Evolutionary conservation across 2,329 filamentous ascomycete genomes (phyloP).

Genomic region (Didymella arachidicola): DNA sequence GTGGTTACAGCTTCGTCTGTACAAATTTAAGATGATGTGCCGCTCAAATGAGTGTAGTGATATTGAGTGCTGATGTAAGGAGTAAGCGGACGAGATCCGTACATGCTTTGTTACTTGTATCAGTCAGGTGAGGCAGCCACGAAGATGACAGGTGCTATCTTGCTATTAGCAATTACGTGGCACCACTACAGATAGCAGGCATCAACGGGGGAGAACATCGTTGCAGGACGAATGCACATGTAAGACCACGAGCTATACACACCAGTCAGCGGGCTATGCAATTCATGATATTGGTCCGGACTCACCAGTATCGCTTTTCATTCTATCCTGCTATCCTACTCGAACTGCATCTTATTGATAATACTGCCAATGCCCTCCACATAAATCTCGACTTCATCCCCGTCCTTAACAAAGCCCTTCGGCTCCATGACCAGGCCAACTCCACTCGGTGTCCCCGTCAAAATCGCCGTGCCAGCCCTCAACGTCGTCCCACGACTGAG

Average conservation of each 20-base stretch:
- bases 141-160: background rate
- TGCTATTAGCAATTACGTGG: background rate
- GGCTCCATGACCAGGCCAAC: conserved; percentile 50
- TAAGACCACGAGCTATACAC: background rate
- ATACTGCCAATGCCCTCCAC: conserved; percentile 48
- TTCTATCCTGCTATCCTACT: conserved; percentile 22
- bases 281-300: background rate
- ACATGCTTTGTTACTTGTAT: background rate
- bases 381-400: conserved; percentile 47
- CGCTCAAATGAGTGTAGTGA: background rate
- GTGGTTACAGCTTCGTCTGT: conserved; percentile 80
- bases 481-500: conserved; percentile 58
- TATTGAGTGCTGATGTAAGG: background rate
- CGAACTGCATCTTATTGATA: conserved; percentile 46
- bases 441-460: conserved; percentile 60
- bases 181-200: background rate
- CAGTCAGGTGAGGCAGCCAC: background rate
- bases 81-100: background rate
- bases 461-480: conserved; percentile 56
- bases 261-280: background rate
- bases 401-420: conserved; percentile 49
- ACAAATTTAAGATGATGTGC: background rate
- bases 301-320: background rate
- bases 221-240: background rate
- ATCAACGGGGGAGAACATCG: background rate